These are phyloP conservation scores for Elsinoe necatrix DNA, from an alignment of 2,329 filamentous ascomycete genomes.

Conservation along the genomic window DNA sequence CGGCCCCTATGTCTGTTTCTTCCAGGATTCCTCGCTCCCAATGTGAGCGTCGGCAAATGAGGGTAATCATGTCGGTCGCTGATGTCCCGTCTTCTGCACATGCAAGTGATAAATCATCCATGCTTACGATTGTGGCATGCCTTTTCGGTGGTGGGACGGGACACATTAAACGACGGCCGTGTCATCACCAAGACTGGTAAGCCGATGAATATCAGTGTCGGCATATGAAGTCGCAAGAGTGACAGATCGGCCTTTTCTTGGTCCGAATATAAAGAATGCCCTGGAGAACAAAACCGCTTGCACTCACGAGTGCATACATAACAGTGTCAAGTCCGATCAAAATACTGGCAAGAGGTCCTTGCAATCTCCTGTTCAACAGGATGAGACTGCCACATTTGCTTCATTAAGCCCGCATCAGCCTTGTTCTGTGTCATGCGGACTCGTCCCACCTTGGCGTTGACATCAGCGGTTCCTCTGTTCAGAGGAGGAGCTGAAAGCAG, in stretches of 20 bases:
- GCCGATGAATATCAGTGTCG: not conserved
- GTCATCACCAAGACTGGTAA: not conserved
- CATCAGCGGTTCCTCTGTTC: not conserved
- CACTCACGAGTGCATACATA: not conserved
- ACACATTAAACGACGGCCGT: not conserved
- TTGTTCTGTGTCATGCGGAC: not conserved
- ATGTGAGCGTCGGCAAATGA: not conserved
- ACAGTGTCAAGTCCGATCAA: not conserved
- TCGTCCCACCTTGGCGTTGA: conserved; percentile 4
- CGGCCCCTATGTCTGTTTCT: not conserved
- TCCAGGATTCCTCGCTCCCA: not conserved
- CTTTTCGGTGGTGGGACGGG: not conserved
- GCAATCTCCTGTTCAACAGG: not conserved
- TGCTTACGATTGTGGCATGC: not conserved
- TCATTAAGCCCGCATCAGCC: not conserved
- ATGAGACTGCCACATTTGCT: conserved; percentile 9
- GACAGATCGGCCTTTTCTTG: not conserved
- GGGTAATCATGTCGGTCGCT: not conserved
- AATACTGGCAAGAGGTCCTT: not conserved
- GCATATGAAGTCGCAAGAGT: not conserved
- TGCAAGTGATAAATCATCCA: not conserved
- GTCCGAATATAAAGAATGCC: not conserved
- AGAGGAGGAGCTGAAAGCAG: not conserved
- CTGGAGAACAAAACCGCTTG: not conserved
- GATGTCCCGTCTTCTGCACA: not conserved